A percentile compares a stretch with the other conserved stretches of the same genome.
Conservation (phyloP, 208 protist species). For the Leishmania arabica region DNA sequence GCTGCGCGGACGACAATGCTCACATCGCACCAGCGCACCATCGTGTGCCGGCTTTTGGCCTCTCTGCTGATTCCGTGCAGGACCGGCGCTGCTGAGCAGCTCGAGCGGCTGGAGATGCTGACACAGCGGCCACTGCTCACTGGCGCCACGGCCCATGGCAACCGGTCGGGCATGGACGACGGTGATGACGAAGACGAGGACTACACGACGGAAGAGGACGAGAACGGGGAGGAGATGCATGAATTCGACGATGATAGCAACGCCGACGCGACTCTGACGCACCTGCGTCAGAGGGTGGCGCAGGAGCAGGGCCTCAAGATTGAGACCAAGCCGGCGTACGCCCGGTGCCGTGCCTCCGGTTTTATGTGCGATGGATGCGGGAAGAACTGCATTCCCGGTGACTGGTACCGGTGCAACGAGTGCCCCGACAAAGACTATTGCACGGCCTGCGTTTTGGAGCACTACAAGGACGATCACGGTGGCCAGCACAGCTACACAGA, state of each 20-base stretch:
- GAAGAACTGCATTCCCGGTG: conserved; percentile 37
- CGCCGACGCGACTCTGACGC: neutral
- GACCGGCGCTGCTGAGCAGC: conserved; percentile 34
- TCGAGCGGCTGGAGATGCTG: conserved; percentile 32
- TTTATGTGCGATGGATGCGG: conserved; percentile 74
- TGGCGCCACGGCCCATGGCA: conserved; percentile 4
- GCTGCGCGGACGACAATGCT: conserved; percentile 21
- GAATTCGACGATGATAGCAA: neutral
- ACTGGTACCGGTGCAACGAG: conserved; percentile 89
- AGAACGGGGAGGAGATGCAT: conserved; percentile 13
- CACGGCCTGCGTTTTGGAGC: conserved; percentile 55
- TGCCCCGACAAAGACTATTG: conserved; percentile 80
- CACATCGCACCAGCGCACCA: conserved; percentile 49
- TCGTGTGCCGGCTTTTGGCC: conserved; percentile 50
- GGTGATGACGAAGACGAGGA: conserved; percentile 36
- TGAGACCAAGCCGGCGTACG: conserved; percentile 35
- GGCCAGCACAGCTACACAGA: conserved; percentile 74
- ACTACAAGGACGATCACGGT: conserved; percentile 42
- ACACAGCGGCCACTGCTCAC: conserved; percentile 17
- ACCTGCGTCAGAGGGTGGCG: conserved; percentile 36
- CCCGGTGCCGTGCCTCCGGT: conserved; percentile 23
- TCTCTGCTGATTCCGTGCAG: conserved; percentile 43
- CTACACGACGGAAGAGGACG: conserved; percentile 37
- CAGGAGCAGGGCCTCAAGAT: conserved; percentile 36
- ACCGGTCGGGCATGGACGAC: conserved; percentile 17